Percentiles rank a stretch among this genome's conserved stretches.
These are phyloP conservation scores for Microsporum audouinii DNA, from an alignment of 2,329 filamentous ascomycete species.

Conservation along the genomic window DNA sequence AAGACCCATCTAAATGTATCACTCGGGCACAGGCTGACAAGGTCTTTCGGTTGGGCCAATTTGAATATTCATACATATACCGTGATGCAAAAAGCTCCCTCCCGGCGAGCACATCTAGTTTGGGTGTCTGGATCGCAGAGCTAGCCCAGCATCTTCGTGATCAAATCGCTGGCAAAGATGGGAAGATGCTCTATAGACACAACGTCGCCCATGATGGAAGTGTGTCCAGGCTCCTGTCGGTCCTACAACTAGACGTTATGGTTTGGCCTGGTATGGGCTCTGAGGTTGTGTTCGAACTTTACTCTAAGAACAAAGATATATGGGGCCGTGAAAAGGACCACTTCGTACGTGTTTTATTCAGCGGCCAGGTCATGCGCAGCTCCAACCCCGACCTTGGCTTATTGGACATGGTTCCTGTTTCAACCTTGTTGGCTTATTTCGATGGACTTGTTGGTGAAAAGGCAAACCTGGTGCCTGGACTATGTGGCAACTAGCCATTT, in stretches of 20 bases:
- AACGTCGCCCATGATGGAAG: slow-evolving; percentile 74
- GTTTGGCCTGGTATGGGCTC: slow-evolving; percentile 76
- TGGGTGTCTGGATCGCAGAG: slow-evolving; percentile 65
- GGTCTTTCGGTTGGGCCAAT: slow-evolving; percentile 66
- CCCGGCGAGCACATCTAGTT: slow-evolving; percentile 48
- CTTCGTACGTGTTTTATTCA: slow-evolving; percentile 59
- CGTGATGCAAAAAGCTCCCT: slow-evolving; percentile 55
- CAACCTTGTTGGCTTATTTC: slow-evolving; percentile 56
- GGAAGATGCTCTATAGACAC: slow-evolving; percentile 50
- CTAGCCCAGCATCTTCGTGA: slow-evolving; percentile 54
- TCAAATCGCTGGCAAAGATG: slow-evolving; percentile 34
- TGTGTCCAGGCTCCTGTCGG: slow-evolving; percentile 53
- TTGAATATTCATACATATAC: slow-evolving; percentile 70
- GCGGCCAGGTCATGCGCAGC: slow-evolving; percentile 54
- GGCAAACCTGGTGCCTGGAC: slow-evolving; percentile 33
- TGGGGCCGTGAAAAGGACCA: slow-evolving; percentile 21
- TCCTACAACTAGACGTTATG: slow-evolving; percentile 64
- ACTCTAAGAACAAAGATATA: slow-evolving; percentile 34
- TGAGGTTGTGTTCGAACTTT: slow-evolving; percentile 68
- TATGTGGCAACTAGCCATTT: slow-evolving; percentile 19
- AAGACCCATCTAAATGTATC: slow-evolving; percentile 44
- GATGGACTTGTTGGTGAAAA: slow-evolving; percentile 54
- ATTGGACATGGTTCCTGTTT: slow-evolving; percentile 59
- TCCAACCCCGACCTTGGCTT: slow-evolving; percentile 56
- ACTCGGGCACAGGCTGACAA: slow-evolving; percentile 51